Evolutionary conservation across 139 green algal genomes (phyloP), one percentile per base, ranked within the genome.

Genomic region (Yamagishiella unicocca): DNA sequence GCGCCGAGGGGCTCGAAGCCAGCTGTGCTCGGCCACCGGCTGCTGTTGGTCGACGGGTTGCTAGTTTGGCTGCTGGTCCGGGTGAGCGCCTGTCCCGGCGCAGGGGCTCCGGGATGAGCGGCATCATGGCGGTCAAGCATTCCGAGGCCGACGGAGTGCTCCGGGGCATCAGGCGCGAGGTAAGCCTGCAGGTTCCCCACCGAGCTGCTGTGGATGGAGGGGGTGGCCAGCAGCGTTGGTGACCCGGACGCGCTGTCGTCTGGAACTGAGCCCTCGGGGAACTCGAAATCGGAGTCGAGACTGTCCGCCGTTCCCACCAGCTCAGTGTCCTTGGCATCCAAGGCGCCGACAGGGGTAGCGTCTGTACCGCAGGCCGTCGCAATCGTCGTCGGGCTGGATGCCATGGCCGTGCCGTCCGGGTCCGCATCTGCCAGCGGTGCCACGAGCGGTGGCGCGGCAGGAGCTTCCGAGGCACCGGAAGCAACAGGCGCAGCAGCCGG

Each of bases 221-320:
- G 4, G 3, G 66, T 74, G 54, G 70, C 70, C 38, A 82, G 31
- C 19, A 86, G 42, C 0, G 80, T 86, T 12, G 80, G 80, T 0
- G 80, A 86, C 38, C 64, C 45, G 31, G 79, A 75, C 4, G 24
- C 38, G 8, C 14, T 37, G 43, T 75, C 58, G 17, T 45, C 77
- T 8, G 55, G 38, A 4, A 33, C 19, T n/a, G 61, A 38, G 42
- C 61, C 79, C 29, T 50, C 61, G 0, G 72, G 72, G 45, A 85
- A 85, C 40, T 85, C 79, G 25, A 86, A 86, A 9, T 86, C 80
- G 10, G 31, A 43, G 27, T 10, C 46, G 42, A 61, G 64, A 37
- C 40, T 72, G 12, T 54, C 38, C 21, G 70, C 38, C 38, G 40
- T 58, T 10, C 17, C 64, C 10, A 25, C 9, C 2, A 38, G 10